Base-by-base conservation (phyloP, 2,329 filamentous ascomycete genomes). In the Teratosphaeria destructans region DNA sequence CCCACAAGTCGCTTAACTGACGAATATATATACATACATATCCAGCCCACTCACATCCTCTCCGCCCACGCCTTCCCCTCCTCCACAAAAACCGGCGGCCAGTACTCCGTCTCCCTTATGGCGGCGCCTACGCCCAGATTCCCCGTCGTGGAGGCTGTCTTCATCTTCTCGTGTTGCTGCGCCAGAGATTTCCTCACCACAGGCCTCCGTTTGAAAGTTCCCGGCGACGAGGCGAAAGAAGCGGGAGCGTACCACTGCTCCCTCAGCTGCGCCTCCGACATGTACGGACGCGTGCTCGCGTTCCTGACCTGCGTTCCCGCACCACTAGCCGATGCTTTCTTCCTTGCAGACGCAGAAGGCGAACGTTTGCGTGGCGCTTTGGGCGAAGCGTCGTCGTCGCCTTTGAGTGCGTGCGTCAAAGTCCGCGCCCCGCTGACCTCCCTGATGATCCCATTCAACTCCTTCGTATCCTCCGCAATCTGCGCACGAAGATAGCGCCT, bases 401-500 rank as follows among this genome's bases (percentile, higher is more conserved):
- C 43, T 10, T 49, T 49, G 43, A 49, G 43, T n/a, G 43, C 43
- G 16, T n/a, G 6, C 8, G 5, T 23, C 16, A 49, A n/a, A 5
- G 43, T 49, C n/a, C 19, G 23, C 6, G 43, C 16, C 19, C n/a
- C 19, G 23, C 19, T 49, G 26, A n/a, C 43, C 23, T 56, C 55
- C 39, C 52, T 43, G 11, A 34, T 26, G 19, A 62, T 56, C 8
- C n/a, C 37, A 10, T 58, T 35, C 12, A 62, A 16, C 37, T 62
- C 60, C 32, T 23, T 55, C 11, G 19, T 57, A 29, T 55, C 55
- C 32, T 34, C 49, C 5, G 85, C 84, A 66, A 96, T 94, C 73
- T 99, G 94, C 0, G 94, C 93, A 67, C 83, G 86, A 56, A 97
- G 81, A 70, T 94, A 94, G 11, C 61, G 61, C 27, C 63, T 55